Evolutionary conservation across 2,329 filamentous ascomycete species (phyloP).

Genomic region (Diaporthe australafricana): DNA sequence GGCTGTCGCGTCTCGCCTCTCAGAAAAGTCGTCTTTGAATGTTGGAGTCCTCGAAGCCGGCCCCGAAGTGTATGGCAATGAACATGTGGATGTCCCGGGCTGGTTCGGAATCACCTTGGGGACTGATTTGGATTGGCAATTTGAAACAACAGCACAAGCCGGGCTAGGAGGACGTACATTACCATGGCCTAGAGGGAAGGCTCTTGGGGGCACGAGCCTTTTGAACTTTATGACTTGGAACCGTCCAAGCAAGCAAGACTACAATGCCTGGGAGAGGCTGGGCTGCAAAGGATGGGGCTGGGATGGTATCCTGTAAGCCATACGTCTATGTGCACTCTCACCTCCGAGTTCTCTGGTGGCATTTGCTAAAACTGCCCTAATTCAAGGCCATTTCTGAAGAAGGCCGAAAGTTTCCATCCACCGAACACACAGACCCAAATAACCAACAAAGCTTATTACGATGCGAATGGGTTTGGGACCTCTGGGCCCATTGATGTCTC

Average conservation of each 20-base stretch:
- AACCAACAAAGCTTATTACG: conserved; percentile 36
- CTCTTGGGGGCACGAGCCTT: conserved; percentile 20
- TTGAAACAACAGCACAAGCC: conserved; percentile 1
- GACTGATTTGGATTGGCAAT: conserved; percentile 11
- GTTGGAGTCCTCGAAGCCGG: conserved; percentile 56
- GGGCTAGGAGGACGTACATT: background rate
- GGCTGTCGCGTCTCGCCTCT: conserved; percentile 56
- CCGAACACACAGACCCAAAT: conserved; percentile 6
- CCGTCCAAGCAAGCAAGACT: conserved; percentile 23
- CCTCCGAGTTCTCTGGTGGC: background rate
- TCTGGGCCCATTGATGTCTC: conserved; percentile 46
- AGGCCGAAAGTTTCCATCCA: conserved; percentile 44
- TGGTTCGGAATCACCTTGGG: conserved; percentile 13
- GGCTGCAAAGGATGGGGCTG: conserved; percentile 45
- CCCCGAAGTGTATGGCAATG: background rate
- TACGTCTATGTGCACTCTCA: background rate
- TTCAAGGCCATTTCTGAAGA: conserved; percentile 47
- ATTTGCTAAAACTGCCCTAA: background rate
- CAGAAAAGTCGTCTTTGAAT: conserved; percentile 47
- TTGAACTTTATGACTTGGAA: conserved; percentile 30
- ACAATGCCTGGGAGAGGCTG: conserved; percentile 45
- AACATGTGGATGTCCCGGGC: background rate
- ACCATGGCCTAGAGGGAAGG: background rate
- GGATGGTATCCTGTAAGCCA: conserved; percentile 38
- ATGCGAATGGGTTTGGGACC: conserved; percentile 42